These are phyloP conservation scores for Triticum aestivum DNA, from an alignment of 176 grass and related monocot genomes.

Conservation along the genomic window DNA sequence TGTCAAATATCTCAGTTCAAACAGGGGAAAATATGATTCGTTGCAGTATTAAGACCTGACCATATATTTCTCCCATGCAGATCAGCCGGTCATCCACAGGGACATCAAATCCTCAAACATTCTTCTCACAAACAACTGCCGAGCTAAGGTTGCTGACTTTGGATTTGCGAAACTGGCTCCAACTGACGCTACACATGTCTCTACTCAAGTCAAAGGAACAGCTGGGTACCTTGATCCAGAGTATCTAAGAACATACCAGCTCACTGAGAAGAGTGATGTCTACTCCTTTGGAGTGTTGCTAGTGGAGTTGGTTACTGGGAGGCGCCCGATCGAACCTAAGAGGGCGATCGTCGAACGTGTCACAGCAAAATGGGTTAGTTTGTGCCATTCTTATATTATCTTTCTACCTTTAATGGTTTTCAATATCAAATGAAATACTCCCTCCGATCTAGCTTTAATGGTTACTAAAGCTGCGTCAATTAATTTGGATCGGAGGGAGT, in stretches of 20 bases:
- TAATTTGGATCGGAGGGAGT: too few relatives aligned
- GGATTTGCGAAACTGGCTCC: slow-evolving; percentile 69
- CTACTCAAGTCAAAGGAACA: slow-evolving; percentile 82
- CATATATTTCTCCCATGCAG: slow-evolving; percentile 36
- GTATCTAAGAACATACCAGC: slow-evolving; percentile 71
- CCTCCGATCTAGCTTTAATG: too few relatives aligned
- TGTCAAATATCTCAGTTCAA: background rate
- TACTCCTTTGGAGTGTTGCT: slow-evolving; percentile 72
- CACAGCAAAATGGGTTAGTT: slow-evolving; percentile 72
- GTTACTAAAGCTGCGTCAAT: too few relatives aligned
- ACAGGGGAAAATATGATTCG: background rate
- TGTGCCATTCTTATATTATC: background rate
- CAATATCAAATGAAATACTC: background rate
- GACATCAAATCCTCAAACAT: slow-evolving; percentile 98
- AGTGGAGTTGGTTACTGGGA: slow-evolving; percentile 66
- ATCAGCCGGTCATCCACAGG: slow-evolving; percentile 87
- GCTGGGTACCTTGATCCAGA: slow-evolving; percentile 77
- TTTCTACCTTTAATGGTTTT: background rate
- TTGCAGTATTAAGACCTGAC: slow-evolving; percentile 1
- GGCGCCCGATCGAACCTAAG: slow-evolving; percentile 58
- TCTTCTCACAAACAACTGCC: slow-evolving; percentile 56
- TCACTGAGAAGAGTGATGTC: slow-evolving; percentile 70
- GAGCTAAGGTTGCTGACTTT: slow-evolving; percentile 76
- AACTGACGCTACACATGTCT: slow-evolving; percentile 49
- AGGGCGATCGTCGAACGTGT: slow-evolving; percentile 52